Evolutionary conservation across 2,329 filamentous ascomycete genomes (phyloP).

Genomic region (Sclerotinia minor): DNA sequence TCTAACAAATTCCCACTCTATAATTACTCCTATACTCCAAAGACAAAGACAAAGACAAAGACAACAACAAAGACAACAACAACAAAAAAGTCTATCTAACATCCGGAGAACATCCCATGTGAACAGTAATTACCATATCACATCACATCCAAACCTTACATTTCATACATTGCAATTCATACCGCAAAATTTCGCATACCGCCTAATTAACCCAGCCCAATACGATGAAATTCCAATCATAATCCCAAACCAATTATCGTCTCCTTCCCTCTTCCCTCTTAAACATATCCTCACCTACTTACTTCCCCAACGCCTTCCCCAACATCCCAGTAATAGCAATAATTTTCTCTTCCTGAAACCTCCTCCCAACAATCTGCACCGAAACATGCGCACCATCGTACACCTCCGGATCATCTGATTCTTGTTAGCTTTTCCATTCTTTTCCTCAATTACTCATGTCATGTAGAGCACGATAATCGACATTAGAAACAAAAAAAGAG

Average conservation of each 20-base stretch:
- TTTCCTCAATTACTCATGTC: not conserved
- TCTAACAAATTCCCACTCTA: too few species aligned
- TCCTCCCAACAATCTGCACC: slow-evolving; percentile 39
- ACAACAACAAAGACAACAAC: not conserved
- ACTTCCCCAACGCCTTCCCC: slow-evolving; percentile 37
- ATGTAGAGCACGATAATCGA: not conserved
- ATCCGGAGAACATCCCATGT: too few species aligned
- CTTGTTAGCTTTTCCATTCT: slow-evolving; percentile 2
- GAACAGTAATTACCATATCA: too few species aligned
- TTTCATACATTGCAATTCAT: too few species aligned
- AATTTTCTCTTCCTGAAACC: slow-evolving; percentile 41
- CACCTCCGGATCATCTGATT: slow-evolving; percentile 30
- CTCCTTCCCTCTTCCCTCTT: not conserved
- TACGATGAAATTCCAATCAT: not conserved
- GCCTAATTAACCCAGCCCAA: too few species aligned
- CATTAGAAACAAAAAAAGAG: too few species aligned
- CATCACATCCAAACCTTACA: too few species aligned
- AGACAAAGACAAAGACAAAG: not conserved
- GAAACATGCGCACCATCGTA: slow-evolving; percentile 39
- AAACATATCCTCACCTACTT: not conserved
- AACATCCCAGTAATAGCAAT: slow-evolving; percentile 45
- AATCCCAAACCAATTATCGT: not conserved
- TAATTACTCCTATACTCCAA: too few species aligned
- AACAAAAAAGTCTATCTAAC: too few species aligned
- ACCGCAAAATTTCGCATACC: too few species aligned